phyloP scores from a whole-genome alignment of 371 early-diverging fungal species.

The Dichotomocladium elegans region DNA sequence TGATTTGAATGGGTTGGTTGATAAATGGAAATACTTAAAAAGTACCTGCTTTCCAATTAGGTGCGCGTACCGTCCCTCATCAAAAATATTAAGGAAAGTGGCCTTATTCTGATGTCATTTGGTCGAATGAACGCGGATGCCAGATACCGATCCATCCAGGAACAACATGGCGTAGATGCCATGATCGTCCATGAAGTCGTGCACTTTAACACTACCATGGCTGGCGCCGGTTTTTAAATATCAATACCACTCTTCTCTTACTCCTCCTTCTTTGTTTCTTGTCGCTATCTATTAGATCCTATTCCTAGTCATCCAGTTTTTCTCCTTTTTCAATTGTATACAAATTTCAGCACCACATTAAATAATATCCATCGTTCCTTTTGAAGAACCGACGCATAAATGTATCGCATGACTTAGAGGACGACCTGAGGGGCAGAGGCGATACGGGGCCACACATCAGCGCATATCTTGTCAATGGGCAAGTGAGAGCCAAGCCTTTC shows the following conservation, averaged over 20 bases:
- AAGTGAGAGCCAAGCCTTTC: not conserved
- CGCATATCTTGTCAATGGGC: not conserved
- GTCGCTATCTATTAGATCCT: not conserved
- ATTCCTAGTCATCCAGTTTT: too few species aligned
- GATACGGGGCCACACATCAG: not conserved
- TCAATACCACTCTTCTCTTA: not conserved
- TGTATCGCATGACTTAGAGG: not conserved
- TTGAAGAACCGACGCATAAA: not conserved
- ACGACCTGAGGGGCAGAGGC: not conserved
- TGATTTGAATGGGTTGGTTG: too few species aligned
- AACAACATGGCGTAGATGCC: constrained; percentile 83
- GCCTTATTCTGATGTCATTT: constrained; percentile 84
- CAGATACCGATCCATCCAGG: constrained; percentile 65
- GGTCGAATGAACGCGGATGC: constrained; percentile 69
- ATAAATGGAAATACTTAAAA: not conserved
- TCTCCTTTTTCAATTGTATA: too few species aligned
- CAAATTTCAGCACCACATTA: not conserved
- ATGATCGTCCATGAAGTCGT: constrained; percentile 57
- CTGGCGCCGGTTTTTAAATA: constrained; percentile 39
- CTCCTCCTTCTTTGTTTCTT: not conserved
- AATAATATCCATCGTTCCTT: not conserved
- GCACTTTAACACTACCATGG: constrained; percentile 46
- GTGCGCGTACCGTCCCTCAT: constrained; percentile 87
- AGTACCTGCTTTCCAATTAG: constrained; percentile 30
- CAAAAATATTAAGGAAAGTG: constrained; percentile 85